Evolutionary conservation across 164 flowering plant species (phyloP).

Genomic region (Magnolia sinica): DNA sequence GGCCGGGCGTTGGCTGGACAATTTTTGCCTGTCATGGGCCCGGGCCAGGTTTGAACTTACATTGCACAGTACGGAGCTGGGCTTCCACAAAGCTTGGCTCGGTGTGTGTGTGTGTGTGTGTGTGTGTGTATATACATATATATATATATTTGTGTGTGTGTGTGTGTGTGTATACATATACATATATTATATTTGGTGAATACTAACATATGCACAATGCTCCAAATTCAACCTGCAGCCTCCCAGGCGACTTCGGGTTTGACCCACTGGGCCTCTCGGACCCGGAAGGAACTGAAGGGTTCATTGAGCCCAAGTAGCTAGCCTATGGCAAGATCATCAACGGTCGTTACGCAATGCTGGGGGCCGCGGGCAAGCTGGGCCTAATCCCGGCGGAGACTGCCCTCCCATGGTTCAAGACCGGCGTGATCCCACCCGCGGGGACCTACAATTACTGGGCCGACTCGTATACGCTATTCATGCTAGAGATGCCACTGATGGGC

Average conservation of each 20-base stretch:
- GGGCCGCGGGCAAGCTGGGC: conserved; percentile 64
- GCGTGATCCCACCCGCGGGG: conserved; percentile 82
- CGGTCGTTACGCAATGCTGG: conserved; percentile 89
- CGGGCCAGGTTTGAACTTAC: no score
- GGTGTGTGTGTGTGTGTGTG: no score
- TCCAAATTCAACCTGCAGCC: conserved; percentile 27
- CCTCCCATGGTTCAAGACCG: conserved; percentile 84
- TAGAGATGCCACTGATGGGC: conserved; percentile 95
- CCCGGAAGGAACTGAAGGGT: conserved; percentile 95
- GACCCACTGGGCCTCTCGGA: conserved; percentile 95
- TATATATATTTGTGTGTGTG: no score
- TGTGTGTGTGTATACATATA: no score
- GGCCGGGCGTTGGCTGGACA: no score
- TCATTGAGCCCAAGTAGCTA: conserved; percentile 90
- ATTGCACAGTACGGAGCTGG: no score
- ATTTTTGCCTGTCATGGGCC: no score
- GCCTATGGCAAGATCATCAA: conserved; percentile 93
- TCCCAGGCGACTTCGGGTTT: conserved; percentile 90
- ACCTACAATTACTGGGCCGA: conserved; percentile 87
- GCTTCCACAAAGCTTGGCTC: no score
- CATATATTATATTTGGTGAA: neutral
- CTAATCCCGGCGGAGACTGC: conserved; percentile 75
- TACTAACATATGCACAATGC: neutral
- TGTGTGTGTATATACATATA: no score
- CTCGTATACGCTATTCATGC: conserved; percentile 74